These are phyloP conservation scores for Torrubiella hemipterigena DNA, from an alignment of 2,329 filamentous ascomycete species.

Conservation along the genomic window DNA sequence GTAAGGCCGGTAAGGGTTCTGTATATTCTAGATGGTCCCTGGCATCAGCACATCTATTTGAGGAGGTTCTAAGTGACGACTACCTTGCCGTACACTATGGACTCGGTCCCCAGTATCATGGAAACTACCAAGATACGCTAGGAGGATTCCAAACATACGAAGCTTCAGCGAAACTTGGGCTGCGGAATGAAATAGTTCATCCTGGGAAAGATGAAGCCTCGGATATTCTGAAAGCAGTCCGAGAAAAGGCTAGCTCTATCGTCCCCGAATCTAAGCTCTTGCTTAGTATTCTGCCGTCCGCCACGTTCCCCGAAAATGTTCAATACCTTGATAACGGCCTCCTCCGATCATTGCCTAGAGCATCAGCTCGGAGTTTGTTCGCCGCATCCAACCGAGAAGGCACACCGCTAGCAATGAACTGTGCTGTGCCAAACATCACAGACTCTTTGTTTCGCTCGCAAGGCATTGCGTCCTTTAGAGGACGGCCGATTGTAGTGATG, in stretches of 20 bases:
- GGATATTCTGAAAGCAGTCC: conserved; percentile 81
- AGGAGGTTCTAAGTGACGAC: conserved; percentile 81
- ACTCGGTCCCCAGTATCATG: conserved; percentile 80
- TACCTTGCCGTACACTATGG: conserved; percentile 82
- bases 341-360: conserved; percentile 62
- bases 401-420: conserved; percentile 76
- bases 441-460: conserved; percentile 74
- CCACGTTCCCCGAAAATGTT: conserved; percentile 72
- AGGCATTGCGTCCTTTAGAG: conserved; percentile 72
- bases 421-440: conserved; percentile 74
- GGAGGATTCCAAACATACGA: conserved; percentile 95
- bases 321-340: conserved; percentile 66
- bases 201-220: conserved; percentile 83
- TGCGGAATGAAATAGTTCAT: conserved; percentile 84
- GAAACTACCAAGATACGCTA: conserved; percentile 93
- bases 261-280: conserved; percentile 72
- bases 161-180: conserved; percentile 78
- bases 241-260: conserved; percentile 70
- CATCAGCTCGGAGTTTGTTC: conserved; percentile 50
- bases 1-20: conserved; percentile 58
- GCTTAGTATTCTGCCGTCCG: conserved; percentile 70
- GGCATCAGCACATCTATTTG: conserved; percentile 79
- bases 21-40: conserved; percentile 78
- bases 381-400: conserved; percentile 33
- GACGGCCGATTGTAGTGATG: conserved; percentile 67